Base-by-base conservation (phyloP, 768 basidiomycete genomes). In the Agaricus blazei region DNA sequence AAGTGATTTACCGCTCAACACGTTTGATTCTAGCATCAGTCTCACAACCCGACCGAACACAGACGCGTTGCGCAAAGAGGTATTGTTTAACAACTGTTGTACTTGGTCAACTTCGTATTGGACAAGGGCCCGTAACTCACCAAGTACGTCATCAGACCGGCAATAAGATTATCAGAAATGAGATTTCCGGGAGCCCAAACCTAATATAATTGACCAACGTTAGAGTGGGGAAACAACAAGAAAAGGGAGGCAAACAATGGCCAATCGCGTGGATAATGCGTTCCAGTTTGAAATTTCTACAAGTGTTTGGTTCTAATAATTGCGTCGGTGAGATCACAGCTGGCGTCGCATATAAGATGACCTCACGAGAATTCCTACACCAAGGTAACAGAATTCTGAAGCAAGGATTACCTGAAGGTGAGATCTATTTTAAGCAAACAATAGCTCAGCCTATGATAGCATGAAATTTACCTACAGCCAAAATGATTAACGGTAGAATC, bases 21-120 rank as follows among this genome's bases (percentile, higher is more conserved):
- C 28, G 29, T 56, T 56, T n/a, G 54, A 49, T 44, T 56, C 54
- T 6, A 56, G 43, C 9, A 42, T 50, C 23, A 56, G 19, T 4
- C 54, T 48, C 26, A 56, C 43, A 5, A 56, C 43, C 40, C 31
- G 49, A 37, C 28, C 42, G 34, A 26, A 48, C 49, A 23, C 15
- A 48, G 37, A 55, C 9, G 23, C 48, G 46, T 40, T 55, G n/a
- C n/a, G 4, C 12, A 8, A n/a, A 45, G 40, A 24, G 29, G 9
- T n/a, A 15, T 41, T 41, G 19, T 41, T 14, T 15, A 41, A 11
- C 2, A 34, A 11, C 34, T 34, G 34, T 34, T 34, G 34, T 14
- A 15, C 1, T 2, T 12, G 15, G 19, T 41, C 14, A 49, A 49
- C 3, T 1, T 19, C n/a, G 34, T 19, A 36, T 11, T 28, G 27